Evolutionary conservation across 179 eudicot species (phyloP).

Genomic region (Drosera spatulata): DNA sequence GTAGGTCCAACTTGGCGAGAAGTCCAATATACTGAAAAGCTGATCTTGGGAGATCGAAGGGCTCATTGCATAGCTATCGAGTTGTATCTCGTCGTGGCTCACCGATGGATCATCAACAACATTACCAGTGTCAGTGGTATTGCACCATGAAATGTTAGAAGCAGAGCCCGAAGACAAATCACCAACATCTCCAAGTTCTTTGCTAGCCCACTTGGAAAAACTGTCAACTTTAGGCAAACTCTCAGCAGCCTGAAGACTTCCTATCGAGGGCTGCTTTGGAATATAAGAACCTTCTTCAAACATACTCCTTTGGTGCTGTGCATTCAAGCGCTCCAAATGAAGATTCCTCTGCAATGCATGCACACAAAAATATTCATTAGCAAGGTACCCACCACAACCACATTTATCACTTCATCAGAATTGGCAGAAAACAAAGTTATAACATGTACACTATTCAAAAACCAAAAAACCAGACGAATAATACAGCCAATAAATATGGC

Average conservation of each 20-base stretch:
- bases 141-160: conserved; percentile 49
- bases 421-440: not conserved
- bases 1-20: conserved; percentile 53
- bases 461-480: no score
- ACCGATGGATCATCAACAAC: conserved; percentile 34
- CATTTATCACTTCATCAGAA: no score
- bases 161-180: conserved; percentile 39
- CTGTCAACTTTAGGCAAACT: conserved; percentile 66
- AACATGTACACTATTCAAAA: no score
- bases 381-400: not conserved
- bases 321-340: conserved; percentile 15
- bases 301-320: conserved; percentile 14
- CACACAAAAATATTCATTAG: not conserved
- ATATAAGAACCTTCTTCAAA: conserved; percentile 5
- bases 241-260: conserved; percentile 11
- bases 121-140: conserved; percentile 26
- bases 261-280: no score
- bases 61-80: conserved; percentile 43
- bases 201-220: conserved; percentile 63
- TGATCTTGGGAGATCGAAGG: conserved; percentile 69
- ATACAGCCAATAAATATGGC: no score
- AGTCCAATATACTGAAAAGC: conserved; percentile 55
- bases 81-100: conserved; percentile 18
- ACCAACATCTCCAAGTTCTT: conserved; percentile 47
- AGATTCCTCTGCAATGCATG: conserved; percentile 22